Base-by-base conservation (phyloP, 1,284 basidiomycete species). In the Melanopsichium pennsylvanicum region DNA sequence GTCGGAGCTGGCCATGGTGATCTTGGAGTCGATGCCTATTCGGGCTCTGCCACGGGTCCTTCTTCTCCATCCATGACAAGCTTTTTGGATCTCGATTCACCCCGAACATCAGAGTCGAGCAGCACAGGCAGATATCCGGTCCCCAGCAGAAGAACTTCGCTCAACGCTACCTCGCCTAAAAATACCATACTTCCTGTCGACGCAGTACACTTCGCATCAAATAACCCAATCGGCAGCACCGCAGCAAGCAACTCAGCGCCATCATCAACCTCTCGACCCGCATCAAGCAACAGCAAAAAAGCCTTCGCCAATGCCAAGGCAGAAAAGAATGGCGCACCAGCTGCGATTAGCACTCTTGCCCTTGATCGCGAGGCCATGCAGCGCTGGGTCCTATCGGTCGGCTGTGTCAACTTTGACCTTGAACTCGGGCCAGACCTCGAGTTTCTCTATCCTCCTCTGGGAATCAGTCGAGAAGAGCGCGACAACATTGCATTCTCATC, bases 401-500 rank as follows among this genome's bases (percentile, higher is more conserved):
- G 77, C n/a, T 72, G 72, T 34, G 76, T 79, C 61, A 77, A 71
- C 56, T 79, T 77, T 43, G 72, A 73, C 41, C 66, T 79, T 21
- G 75, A 79, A 69, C 84, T 89, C 37, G 93, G 93, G 0, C 93
- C 93, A 5, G 88, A 90, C 10, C 85, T 96, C 18, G 87, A 88
- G 66, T 87, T 87, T 46, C 83, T 88, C 63, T 90, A 86, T 76
- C 92, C 87, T 40, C 86, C 85, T 6, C 83, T 87, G 22, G 84
- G 82, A 66, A 84, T 95, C 56, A 86, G 84, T 44, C 85, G 85
- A 66, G 84, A 83, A 33, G 92, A 90, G 81, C 85, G 84, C 61
- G 90, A 90, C 70, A 96, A 94, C 75, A 89, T 96, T 32, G 92
- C 93, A 5, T 97, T 97, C 82, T 93, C 91, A 0, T 88, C 92